These are phyloP conservation scores for Lolium perenne DNA, from an alignment of 176 grass and related monocot genomes.

Conservation along the genomic window DNA sequence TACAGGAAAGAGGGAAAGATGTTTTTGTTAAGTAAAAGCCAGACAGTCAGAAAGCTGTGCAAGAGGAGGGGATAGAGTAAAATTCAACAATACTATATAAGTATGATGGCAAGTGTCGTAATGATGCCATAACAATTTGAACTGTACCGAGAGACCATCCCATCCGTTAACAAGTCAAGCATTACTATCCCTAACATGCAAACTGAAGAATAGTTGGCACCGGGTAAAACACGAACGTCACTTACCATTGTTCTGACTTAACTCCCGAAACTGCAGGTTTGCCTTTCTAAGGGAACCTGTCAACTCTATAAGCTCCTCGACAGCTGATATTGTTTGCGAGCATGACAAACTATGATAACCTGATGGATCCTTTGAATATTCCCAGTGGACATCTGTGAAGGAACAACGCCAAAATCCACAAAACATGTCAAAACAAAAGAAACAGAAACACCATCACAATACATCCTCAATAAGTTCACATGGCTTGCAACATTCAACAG, in stretches of 20 bases:
- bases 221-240: neutral
- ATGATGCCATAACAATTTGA: neutral
- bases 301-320: conserved; percentile 13
- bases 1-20: neutral
- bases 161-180: neutral
- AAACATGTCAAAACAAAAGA: neutral
- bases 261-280: neutral
- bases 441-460: neutral
- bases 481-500: neutral
- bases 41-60: neutral
- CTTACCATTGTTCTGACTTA: neutral
- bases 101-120: neutral
- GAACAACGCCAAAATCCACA: neutral
- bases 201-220: neutral
- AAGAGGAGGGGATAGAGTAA: neutral
- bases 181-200: neutral
- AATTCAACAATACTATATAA: conserved; percentile 3
- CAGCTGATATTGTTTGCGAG: conserved; percentile 4
- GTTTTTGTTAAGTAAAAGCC: neutral
- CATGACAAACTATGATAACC: conserved; percentile 2
- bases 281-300: neutral
- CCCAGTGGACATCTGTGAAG: neutral
- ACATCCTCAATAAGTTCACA: neutral
- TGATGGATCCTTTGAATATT: conserved; percentile 5
- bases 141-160: neutral